Evolutionary conservation across 2,329 filamentous ascomycete species (phyloP).

Genomic region (Orbilia javanica): DNA sequence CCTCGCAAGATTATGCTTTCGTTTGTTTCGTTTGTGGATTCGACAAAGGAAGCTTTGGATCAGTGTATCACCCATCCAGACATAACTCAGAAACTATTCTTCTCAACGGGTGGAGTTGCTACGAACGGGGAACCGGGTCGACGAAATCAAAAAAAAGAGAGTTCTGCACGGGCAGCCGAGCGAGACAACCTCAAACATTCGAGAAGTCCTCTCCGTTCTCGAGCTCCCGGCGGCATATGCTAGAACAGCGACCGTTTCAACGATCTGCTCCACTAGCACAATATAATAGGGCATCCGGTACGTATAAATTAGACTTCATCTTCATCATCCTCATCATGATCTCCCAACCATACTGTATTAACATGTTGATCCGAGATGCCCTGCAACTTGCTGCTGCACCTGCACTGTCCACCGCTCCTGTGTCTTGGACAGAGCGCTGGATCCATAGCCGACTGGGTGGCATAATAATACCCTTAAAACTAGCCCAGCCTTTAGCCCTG

Average conservation of each 20-base stretch:
- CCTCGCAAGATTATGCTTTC: too few species aligned
- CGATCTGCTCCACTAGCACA: slow-evolving; percentile 5
- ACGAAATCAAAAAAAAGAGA: neutral
- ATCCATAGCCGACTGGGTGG: neutral
- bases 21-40: too few species aligned
- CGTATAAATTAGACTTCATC: too few species aligned
- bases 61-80: slow-evolving; percentile 11
- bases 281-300: too few species aligned
- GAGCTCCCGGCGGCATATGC: slow-evolving; percentile 44
- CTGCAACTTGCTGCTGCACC: neutral
- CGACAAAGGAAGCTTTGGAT: slow-evolving; percentile 2
- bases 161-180: neutral
- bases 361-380: neutral
- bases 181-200: slow-evolving; percentile 50
- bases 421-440: neutral
- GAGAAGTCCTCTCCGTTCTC: slow-evolving; percentile 33
- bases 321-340: slow-evolving; percentile 18
- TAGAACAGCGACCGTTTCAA: slow-evolving; percentile 30
- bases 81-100: too few species aligned
- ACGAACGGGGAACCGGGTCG: slow-evolving; percentile 49
- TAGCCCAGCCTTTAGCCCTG: too few species aligned
- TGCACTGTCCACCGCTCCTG: too few species aligned
- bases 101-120: slow-evolving; percentile 23
- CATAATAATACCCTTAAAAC: too few species aligned
- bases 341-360: neutral